phyloP scores from a whole-genome alignment of 805 yeast genomes.

The Suhomyces canberraensis region DNA sequence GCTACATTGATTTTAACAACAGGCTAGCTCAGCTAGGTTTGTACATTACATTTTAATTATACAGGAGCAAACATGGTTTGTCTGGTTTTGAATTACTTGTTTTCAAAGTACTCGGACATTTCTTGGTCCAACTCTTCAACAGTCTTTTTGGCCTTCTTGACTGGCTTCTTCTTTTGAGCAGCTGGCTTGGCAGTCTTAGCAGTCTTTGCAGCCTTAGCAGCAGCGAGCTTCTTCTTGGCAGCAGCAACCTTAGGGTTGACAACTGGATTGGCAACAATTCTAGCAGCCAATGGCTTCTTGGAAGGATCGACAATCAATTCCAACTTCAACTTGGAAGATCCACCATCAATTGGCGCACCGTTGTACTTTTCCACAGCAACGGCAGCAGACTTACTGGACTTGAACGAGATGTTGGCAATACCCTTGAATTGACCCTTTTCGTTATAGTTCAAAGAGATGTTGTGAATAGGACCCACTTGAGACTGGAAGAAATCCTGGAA shows the following conservation, averaged over 20 bases:
- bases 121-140: constrained; percentile 94
- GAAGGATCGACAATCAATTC: constrained; percentile 86
- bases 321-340: constrained; percentile 67
- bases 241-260: constrained; percentile 17
- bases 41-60: no score
- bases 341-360: constrained; percentile 92
- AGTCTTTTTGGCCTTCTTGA: constrained; percentile 60
- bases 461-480: constrained; percentile 81
- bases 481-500: constrained; percentile 81
- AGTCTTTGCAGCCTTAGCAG: constrained; percentile 26
- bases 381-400: constrained; percentile 62
- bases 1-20: no score
- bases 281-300: constrained; percentile 66
- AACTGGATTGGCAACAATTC: constrained; percentile 57
- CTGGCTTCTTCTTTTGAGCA: constrained; percentile 13
- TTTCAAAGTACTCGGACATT: constrained; percentile 90
- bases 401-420: constrained; percentile 82
- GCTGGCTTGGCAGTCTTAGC: constrained; percentile 12
- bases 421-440: constrained; percentile 90
- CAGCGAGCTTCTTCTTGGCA: constrained; percentile 24
- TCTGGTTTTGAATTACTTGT: constrained; percentile 3
- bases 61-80: background rate
- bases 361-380: constrained; percentile 80
- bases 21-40: no score
- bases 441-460: constrained; percentile 72